phyloP scores from a whole-genome alignment of 768 basidiomycete genomes.

The Amanita rubescens region DNA sequence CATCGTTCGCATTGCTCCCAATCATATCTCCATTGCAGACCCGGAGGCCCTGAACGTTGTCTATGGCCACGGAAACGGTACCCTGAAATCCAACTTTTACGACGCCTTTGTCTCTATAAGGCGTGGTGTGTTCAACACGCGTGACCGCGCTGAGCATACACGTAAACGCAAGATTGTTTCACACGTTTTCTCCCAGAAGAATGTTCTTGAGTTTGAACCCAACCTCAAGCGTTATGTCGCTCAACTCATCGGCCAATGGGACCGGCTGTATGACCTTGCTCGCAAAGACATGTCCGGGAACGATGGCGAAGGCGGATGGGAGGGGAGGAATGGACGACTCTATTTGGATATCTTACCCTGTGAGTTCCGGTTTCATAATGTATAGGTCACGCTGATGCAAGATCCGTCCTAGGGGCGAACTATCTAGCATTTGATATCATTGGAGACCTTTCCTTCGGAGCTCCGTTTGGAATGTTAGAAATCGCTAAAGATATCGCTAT shows the following conservation, averaged over 20 bases:
- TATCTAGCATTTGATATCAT: slow-evolving; percentile 66
- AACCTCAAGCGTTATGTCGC: slow-evolving; percentile 57
- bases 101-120: slow-evolving; percentile 72
- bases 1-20: slow-evolving; percentile 66
- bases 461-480: slow-evolving; percentile 83
- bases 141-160: slow-evolving; percentile 70
- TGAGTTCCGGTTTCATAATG: slow-evolving; percentile 24
- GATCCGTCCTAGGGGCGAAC: slow-evolving; percentile 34
- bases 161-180: slow-evolving; percentile 90
- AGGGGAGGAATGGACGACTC: slow-evolving; percentile 50
- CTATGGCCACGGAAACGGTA: slow-evolving; percentile 82
- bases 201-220: slow-evolving; percentile 80
- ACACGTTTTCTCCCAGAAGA: slow-evolving; percentile 80
- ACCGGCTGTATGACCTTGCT: slow-evolving; percentile 51
- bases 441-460: slow-evolving; percentile 82
- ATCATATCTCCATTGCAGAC: slow-evolving; percentile 71
- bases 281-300: slow-evolving; percentile 46
- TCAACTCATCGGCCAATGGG: slow-evolving; percentile 67
- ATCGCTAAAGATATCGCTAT: slow-evolving; percentile 66
- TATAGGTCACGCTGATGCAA: background rate
- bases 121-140: slow-evolving; percentile 72
- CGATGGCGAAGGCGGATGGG: slow-evolving; percentile 63
- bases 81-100: slow-evolving; percentile 73
- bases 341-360: slow-evolving; percentile 75
- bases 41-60: slow-evolving; percentile 69